Evolutionary conservation across 441 rosid species (phyloP), one percentile per base, ranked within the genome.

Genomic region (Hura crepitans): DNA sequence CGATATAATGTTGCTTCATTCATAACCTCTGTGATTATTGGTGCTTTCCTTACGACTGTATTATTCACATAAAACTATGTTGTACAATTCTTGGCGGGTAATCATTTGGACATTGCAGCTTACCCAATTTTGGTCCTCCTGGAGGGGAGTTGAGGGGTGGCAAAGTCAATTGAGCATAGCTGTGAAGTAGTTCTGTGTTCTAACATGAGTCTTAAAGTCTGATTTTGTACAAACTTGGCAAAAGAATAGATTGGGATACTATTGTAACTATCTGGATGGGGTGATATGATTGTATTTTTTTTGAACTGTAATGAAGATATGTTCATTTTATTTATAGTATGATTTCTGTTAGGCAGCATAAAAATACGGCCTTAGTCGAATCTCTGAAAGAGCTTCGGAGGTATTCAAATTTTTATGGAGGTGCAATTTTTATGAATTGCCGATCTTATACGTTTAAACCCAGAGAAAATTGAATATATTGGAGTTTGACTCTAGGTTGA

Each of bases 41-140:
- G 82, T 37, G 49, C 78, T 77, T 56, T 84, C 62, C 77, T 89
- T 65, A 46, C 71, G 46, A 70, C 71, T 69, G 66, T 69, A 72
- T 67, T 78, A 65, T 81, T 82, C 82, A 86, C 83, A 87, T 89
- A 86, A 80, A 75, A 78, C 50, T 71, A 30, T 59, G 27, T 49
- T 54, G 33, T 60, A 73, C 66, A 65, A 62, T 33, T 72, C 15
- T 64, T 64, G 59, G 63, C 56, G 23, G 17, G 18, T 63, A 23
- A 66, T 80, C 70, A 46, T 49, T 62, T 28, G 12, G 37, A 62
- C 63, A 72, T 64, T 60, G 72, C 72, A 62, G 76, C 80, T 73
- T 70, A 59, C 88, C 89, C 92, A 66, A 70, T 88, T 91, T 93
- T 93, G 96, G 79, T 77, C 72, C 78, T 81, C 76, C 74, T 51